These are phyloP conservation scores for Suillus spraguei DNA, from an alignment of 768 basidiomycete genomes.

Conservation along the genomic window DNA sequence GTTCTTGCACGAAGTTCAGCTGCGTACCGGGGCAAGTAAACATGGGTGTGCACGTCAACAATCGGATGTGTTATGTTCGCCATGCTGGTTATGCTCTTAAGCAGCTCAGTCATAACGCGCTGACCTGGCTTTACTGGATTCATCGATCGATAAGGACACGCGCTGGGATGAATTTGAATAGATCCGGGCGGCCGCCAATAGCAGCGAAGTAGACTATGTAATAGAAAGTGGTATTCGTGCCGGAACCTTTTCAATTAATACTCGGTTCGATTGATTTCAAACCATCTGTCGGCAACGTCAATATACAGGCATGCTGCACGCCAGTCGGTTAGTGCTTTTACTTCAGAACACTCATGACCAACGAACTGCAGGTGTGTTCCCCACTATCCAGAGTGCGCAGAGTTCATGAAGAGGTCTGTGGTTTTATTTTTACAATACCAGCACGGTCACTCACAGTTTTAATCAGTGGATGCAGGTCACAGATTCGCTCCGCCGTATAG, in stretches of 20 bases:
- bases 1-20: constrained; percentile 66
- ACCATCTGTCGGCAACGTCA: not conserved
- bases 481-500: constrained; percentile 29
- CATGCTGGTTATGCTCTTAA: constrained; percentile 17
- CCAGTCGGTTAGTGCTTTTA: not conserved
- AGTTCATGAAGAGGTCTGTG: constrained; percentile 32
- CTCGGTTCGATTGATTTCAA: not conserved
- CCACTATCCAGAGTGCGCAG: constrained; percentile 22
- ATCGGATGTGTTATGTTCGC: constrained; percentile 40
- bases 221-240: not conserved
- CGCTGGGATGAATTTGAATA: constrained; percentile 8
- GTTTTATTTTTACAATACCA: not conserved
- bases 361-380: constrained; percentile 14
- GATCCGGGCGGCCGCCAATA: not conserved
- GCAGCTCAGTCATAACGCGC: constrained; percentile 27
- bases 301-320: not conserved
- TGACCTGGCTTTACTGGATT: constrained; percentile 22
- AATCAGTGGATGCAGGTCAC: constrained; percentile 30
- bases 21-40: constrained; percentile 82
- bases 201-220: not conserved
- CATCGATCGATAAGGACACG: constrained; percentile 27
- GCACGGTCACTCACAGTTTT: not conserved
- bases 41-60: constrained; percentile 86
- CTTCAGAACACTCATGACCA: not conserved
- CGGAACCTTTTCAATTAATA: not conserved